Base-by-base conservation (phyloP, 352 stramenopile species). In the Globisporangium alternatum region DNA sequence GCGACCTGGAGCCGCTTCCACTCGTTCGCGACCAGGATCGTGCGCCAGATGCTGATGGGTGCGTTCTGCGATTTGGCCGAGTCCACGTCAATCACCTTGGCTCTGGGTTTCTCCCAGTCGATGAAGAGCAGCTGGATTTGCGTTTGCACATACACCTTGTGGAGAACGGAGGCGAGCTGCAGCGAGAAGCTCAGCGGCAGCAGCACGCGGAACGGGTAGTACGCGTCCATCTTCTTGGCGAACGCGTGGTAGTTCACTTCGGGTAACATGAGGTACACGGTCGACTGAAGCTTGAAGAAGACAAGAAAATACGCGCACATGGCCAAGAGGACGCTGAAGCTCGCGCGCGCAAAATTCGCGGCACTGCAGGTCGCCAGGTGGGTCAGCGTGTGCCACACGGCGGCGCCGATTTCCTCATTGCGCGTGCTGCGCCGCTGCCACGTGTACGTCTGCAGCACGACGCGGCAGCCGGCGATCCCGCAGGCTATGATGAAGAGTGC, bases 241-340 rank as follows among this genome's bases (percentile, higher is more conserved):
- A 86, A 69, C 6, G 78, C 56, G 57, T 87, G 69, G 54, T 88
- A 70, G 31, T 81, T 70, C 13, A 82, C 67, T 22, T 85, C 76
- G 2, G 93, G 95, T 22, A 98, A 77, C 67, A 98, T 66, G 17
- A 97, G 39, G 63, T 95, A 94, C n/a, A 96, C 90, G 31, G 59
- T 78, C 7, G 78, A 83, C 68, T 98, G 92, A 13, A 97, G 65
- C 71, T 98, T 97, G 79, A 98, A 98, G 67, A 98, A 97, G n/a
- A 97, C 57, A 47, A 98, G 87, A 52, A 89, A 95, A 72, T 98
- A 98, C 45, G 65, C 66, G 52, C 76, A 90, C 44, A 98, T 68
- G 8, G 86, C 51, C 37, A 97, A 87, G 22, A 95, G 70, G 44
- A 97, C 81, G 8, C 49, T 13, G 51, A 88, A 88, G 31, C 62